Conservation (phyloP, 1,284 basidiomycete genomes). For the Vanrija sp. region DNA sequence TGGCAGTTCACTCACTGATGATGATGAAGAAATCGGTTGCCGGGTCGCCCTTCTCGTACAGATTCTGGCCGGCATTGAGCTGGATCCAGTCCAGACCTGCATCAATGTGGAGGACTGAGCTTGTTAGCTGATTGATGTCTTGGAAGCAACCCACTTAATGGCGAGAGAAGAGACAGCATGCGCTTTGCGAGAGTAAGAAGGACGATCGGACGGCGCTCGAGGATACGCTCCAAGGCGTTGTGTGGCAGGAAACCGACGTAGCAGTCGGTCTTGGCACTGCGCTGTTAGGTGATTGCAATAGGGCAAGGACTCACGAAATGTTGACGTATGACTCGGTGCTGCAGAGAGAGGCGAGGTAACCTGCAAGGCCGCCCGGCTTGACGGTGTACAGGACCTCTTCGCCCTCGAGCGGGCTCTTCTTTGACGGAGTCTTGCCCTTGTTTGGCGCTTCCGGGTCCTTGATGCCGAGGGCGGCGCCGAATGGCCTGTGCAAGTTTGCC, state of each 20-base stretch:
- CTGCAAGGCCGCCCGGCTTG: slow-evolving; percentile 96
- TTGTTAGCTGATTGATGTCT: slow-evolving; percentile 2
- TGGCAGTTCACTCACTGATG: slow-evolving; percentile 56
- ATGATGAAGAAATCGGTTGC: slow-evolving; percentile 94
- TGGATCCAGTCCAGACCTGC: slow-evolving; percentile 98
- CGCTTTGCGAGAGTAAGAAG: slow-evolving; percentile 94
- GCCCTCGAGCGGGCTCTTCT: background rate
- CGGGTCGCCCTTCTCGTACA: slow-evolving; percentile 85
- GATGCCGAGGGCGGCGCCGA: slow-evolving; percentile 38
- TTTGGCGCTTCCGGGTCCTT: slow-evolving; percentile 7
- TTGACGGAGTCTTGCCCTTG: background rate
- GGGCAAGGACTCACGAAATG: slow-evolving; percentile 53
- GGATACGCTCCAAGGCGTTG: slow-evolving; percentile 77
- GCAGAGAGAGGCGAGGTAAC: slow-evolving; percentile 91
- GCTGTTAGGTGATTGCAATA: background rate
- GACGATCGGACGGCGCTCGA: slow-evolving; percentile 92
- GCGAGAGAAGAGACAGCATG: slow-evolving; percentile 86
- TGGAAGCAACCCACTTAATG: slow-evolving; percentile 60
- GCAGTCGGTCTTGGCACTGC: slow-evolving; percentile 89
- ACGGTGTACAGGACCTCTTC: slow-evolving; percentile 79
- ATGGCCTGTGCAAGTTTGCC: slow-evolving; percentile 23
- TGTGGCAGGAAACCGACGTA: slow-evolving; percentile 94
- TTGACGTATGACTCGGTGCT: slow-evolving; percentile 92
- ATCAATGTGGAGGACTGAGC: slow-evolving; percentile 87
- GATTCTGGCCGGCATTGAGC: slow-evolving; percentile 73